Evolutionary conservation across 371 early-diverging fungal genomes (phyloP), one percentile per base, ranked within the genome.

Genomic region (Gilbertella persicaria): DNA sequence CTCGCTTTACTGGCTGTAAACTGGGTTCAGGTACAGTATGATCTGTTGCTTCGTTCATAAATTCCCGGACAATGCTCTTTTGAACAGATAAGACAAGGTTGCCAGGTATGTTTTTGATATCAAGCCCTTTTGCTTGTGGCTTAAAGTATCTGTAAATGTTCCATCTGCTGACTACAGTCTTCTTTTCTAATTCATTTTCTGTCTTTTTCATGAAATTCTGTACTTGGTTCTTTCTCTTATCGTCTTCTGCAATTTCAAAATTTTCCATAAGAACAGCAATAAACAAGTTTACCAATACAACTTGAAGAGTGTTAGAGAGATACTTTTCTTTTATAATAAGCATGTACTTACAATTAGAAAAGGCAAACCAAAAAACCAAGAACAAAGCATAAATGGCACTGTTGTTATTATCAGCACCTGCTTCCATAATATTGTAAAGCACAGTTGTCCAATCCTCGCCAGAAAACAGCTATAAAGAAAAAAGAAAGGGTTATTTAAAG

Each of bases 391-490:
- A 67, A 5, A 81, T 57, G 12, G 72, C 69, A 33, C 73, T 69
- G 20, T 81, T 79, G 1, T 52, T 41, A 14, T 60, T 62, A 0
- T 71, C 55, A 17, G 62, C 58, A 12, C 74, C 75, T 1, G 63
- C 63, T 36, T 70, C 64, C 78, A 87, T 82, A 4, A 71, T 72
- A 45, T 64, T 67, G 43, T 83, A 84, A 9, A 88, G 51, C 9
- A 85, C 74, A 10, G 75, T 78, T 0, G 86, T 83, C 88, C 88
- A 88, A 60, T 86, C 78, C 50, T 85, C 85, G 24, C 85, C 86
- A 20, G 86, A 85, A 60, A 88, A 85, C 12, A 88, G 49, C 83
- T 82, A 55, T 41, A 51, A 5, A 37, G 9, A 26, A 30, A 24
- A 17, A 19, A 25, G 13, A 10, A 14, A 14, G 13, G 17, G n/a